Evolutionary conservation across 805 yeast species (phyloP), one percentile per base, ranked within the genome.

Genomic region (Barnettozyma sucrosica): DNA sequence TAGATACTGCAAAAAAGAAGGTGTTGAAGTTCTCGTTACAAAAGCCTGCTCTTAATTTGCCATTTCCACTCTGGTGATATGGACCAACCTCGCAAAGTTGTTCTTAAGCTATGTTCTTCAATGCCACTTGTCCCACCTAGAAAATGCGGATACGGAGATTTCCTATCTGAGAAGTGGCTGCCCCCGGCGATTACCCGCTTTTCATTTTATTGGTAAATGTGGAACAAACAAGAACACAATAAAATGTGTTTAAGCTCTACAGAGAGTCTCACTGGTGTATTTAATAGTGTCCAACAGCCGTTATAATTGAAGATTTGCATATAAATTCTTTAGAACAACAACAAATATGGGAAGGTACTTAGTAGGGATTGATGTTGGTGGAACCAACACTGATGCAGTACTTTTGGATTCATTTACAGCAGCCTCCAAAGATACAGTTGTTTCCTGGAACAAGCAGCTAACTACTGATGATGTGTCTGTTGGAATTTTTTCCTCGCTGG

Each of bases 361-460:
- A 8, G 66, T 74, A 32, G 80, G 79, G 21, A 70, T 75, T 18
- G 79, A 75, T 55, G 78, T 75, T 38, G 79, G 79, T 21, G 79
- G 79, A 14, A 75, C 79, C 33, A 74, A 74, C 61, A 72, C 78
- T 1, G 79, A 75, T 55, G 65, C 73, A 20, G 79, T 74, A 28
- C 56, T 75, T 21, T 48, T 74, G 7, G 71, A 73, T 45, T 74
- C 77, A 1, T 41, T 61, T 6, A 37, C 47, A 11, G 47, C 64
- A 16, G 41, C 51, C 2, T 52, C 55, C 2, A 46, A 54, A 30
- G 57, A 64, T 33, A 70, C 73, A 0, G 70, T 74, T 3, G 34
- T 72, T 13, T 61, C 72, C 6, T 73, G 68, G 69, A 63, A 71
- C 50, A 74, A 74, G 51, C 64, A 73, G 20, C 59, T 63, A 28